phyloP scores from a whole-genome alignment of 1,284 basidiomycete genomes.

The Xerocomus amazonicus region DNA sequence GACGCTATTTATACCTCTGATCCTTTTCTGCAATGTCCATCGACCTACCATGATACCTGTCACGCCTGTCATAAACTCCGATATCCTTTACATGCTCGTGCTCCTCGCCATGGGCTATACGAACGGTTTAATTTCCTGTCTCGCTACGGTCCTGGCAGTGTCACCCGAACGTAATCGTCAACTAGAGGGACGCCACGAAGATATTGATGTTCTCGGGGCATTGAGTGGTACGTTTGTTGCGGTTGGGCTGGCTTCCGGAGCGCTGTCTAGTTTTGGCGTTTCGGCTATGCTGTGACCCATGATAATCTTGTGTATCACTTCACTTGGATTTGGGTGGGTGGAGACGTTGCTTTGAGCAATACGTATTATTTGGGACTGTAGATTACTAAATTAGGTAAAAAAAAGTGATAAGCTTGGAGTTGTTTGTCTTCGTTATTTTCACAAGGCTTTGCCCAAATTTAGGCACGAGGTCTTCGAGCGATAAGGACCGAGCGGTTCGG shows the following conservation, averaged over 20 bases:
- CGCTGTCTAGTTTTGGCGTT: slow-evolving; percentile 76
- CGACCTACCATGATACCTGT: slow-evolving; percentile 31
- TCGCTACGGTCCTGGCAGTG: slow-evolving; percentile 70
- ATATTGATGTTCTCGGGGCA: slow-evolving; percentile 81
- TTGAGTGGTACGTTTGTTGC: slow-evolving; percentile 79
- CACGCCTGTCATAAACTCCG: slow-evolving; percentile 62
- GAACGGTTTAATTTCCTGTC: slow-evolving; percentile 69
- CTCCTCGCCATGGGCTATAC: slow-evolving; percentile 66
- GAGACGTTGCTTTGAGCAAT: too few species aligned
- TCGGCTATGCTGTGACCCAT: slow-evolving; percentile 52
- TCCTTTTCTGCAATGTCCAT: slow-evolving; percentile 79
- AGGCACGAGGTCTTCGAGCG: too few species aligned
- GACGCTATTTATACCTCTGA: slow-evolving; percentile 76
- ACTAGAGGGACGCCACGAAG: slow-evolving; percentile 58
- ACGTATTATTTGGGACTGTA: too few species aligned
- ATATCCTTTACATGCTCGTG: slow-evolving; percentile 68
- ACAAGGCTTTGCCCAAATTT: neutral
- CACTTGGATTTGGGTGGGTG: too few species aligned
- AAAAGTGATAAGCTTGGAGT: neutral
- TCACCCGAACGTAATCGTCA: slow-evolving; percentile 69
- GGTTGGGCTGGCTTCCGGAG: slow-evolving; percentile 71
- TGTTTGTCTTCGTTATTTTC: slow-evolving; percentile 17
- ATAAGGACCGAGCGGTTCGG: neutral
- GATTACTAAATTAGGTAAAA: too few species aligned
- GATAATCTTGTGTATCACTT: neutral